Conservation (phyloP, 805 yeast genomes). For the Candida odintsovae region DNA sequence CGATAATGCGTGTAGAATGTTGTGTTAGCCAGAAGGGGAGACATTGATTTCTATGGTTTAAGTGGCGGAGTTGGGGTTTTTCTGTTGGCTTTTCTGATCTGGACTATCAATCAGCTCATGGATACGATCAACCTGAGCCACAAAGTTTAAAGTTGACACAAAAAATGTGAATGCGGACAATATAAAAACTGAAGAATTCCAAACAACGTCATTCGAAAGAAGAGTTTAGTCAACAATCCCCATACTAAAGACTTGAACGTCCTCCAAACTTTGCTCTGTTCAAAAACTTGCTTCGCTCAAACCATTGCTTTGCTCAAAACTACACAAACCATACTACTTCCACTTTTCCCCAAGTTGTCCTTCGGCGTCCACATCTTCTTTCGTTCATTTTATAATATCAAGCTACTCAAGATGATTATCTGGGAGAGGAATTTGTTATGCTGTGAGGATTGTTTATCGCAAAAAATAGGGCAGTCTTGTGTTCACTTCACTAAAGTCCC, state of each 20-base stretch:
- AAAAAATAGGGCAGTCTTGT: slow-evolving; percentile 5
- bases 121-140: no score
- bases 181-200: no score
- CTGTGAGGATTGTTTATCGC: slow-evolving; percentile 4
- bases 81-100: no score
- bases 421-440: slow-evolving; percentile 6
- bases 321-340: background rate
- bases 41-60: background rate
- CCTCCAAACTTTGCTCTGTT: background rate
- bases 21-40: no score
- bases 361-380: no score
- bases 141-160: background rate
- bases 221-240: no score
- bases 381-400: no score
- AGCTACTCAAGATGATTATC: slow-evolving; percentile 6
- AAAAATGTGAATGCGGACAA: no score
- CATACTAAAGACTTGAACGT: no score
- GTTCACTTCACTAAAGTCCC: background rate
- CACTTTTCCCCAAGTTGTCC: background rate
- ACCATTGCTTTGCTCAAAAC: background rate
- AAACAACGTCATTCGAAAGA: no score
- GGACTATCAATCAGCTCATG: no score
- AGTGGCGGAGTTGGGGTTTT: no score
- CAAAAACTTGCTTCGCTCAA: background rate
- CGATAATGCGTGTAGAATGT: background rate